Base-by-base conservation (phyloP, 768 basidiomycete genomes). In the Mycena metata region DNA sequence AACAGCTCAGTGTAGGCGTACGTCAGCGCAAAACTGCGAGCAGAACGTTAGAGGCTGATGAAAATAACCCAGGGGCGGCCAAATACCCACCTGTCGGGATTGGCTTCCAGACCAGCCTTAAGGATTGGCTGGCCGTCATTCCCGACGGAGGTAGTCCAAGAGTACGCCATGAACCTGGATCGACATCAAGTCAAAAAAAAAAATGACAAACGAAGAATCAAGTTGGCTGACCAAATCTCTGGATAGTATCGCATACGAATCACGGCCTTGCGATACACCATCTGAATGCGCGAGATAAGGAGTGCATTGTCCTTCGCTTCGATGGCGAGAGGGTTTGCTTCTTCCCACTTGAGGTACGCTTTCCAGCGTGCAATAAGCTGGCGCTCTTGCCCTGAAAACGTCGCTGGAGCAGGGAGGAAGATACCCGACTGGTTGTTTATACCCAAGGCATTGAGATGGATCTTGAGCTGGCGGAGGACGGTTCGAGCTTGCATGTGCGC, bases 401-500 rank as follows among this genome's bases (percentile, higher is more conserved):
- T 91, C 6, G 96, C 93, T 11, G 86, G 82, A 0, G 88, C 83
- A 0, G 93, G 93, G 2, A 96, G 82, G 66, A 87, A 88, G 30
- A 94, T 79, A 3, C 88, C 83, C 11, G 83, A 9, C 4, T 84
- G 82, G 81, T 73, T 7, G 80, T 12, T 30, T 71, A 59, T 89
- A 89, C 62, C 62, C 15, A 98, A 82, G 0, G 86, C 83, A 11
- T 85, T 87, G 47, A 94, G 85, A 69, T 92, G 88, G 62, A 90
- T 88, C 30, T 87, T 82, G n/a, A 99, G 83, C 74, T 96, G 92
- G 62, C 93, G 92, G 35, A 96, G 88, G 1, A 92, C 91, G 0
- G 93, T 91, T 15, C 96, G 91, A 0, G 98, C 97, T 75, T 97
- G 96, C 93, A 98, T 96, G 77, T 98, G 93, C 2, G 91, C 89